phyloP scores from a whole-genome alignment of 106 monocot genomes.

The Platanthera zijinensis region DNA sequence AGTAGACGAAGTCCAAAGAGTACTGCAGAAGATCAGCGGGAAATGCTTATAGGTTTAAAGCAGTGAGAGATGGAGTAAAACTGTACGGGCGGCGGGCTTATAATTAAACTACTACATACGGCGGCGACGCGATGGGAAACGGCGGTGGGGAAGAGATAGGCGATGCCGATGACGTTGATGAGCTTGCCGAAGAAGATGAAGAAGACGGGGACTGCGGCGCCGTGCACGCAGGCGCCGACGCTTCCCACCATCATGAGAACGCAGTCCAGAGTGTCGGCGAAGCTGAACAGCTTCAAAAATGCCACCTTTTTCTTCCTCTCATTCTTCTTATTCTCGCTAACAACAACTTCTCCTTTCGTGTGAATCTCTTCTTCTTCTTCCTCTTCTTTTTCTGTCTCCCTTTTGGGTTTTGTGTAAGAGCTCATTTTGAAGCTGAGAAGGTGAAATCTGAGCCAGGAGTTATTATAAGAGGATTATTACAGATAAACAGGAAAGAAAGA shows the following conservation, averaged over 20 bases:
- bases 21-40: conserved; percentile 32
- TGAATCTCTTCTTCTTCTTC: not conserved
- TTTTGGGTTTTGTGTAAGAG: not conserved
- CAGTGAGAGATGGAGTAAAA: too few species aligned
- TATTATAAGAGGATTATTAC: not conserved
- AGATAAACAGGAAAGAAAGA: not conserved
- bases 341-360: not conserved
- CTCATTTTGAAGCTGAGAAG: not conserved
- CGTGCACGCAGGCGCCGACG: conserved; percentile 84
- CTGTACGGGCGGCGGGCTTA: too few species aligned
- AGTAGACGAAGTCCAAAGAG: conserved; percentile 89
- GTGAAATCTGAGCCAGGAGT: not conserved
- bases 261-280: conserved; percentile 74
- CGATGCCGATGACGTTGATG: conserved; percentile 93
- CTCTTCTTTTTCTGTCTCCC: not conserved
- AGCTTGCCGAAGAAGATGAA: conserved; percentile 99
- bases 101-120: conserved; percentile 21
- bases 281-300: conserved; percentile 88
- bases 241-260: conserved; percentile 74
- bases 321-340: conserved; percentile 6
- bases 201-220: conserved; percentile 96
- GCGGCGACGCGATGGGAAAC: conserved; percentile 68
- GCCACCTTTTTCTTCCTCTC: conserved; percentile 46
- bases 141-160: conserved; percentile 77
- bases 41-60: not conserved